phyloP scores from a whole-genome alignment of 805 yeast genomes.

The Candida bentonensis region DNA sequence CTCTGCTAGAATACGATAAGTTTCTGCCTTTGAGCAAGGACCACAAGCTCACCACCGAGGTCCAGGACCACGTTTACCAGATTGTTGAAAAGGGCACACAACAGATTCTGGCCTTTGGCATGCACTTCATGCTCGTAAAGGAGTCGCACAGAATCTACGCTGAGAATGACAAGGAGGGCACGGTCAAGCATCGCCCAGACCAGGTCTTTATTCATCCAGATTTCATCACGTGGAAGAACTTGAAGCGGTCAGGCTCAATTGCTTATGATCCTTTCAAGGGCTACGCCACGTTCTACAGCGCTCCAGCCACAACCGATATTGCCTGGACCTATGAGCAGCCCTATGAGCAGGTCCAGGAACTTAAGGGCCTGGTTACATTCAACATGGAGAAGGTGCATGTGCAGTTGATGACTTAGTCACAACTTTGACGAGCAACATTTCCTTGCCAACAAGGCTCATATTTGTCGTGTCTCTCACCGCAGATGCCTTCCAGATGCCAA shows the following conservation, averaged over 20 bases:
- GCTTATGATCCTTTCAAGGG: constrained; percentile 1
- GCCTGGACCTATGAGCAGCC: constrained; percentile 1
- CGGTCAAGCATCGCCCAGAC: neutral
- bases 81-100: neutral
- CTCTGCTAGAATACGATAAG: neutral
- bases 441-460: too few species aligned
- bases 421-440: too few species aligned
- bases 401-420: neutral
- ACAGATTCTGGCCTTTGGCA: neutral
- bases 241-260: neutral
- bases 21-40: neutral
- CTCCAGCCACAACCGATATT: neutral
- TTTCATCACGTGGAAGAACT: neutral
- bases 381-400: neutral
- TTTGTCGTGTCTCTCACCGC: too few species aligned
- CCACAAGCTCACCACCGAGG: neutral
- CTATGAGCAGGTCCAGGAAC: neutral
- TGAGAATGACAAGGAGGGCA: neutral
- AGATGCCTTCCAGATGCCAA: too few species aligned
- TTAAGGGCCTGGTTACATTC: neutral
- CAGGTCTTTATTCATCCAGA: neutral
- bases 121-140: constrained; percentile 1
- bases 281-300: neutral
- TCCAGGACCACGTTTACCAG: neutral
- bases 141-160: neutral